Evolutionary conservation across 257 asterid species (phyloP), one percentile per base, ranked within the genome.

Genomic region (Ocimum tenuiflorum): DNA sequence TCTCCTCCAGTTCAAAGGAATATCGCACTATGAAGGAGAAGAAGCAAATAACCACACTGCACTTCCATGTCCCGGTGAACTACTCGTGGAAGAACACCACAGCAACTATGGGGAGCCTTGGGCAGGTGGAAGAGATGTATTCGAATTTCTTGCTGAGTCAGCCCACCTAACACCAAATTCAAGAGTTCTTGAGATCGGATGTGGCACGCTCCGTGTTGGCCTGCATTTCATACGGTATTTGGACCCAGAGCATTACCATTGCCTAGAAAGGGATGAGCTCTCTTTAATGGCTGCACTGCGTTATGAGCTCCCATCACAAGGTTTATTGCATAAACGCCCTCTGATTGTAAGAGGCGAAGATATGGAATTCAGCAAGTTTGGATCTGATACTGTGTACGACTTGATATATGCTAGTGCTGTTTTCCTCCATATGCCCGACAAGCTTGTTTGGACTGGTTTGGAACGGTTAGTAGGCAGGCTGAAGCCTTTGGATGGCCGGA

Each of bases 41-140:
- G 90, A 79, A 68, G 86, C 86, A 27, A 80, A 57, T 65, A 92
- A 89, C 80, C 95, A 89, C 85, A 92, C 99, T 8, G 89, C 97
- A 63, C 84, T 89, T 18, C 95, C 96, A 12, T 92, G 97, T 68
- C 96, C 99, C 0, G 88, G 91, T 5, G 95, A 89, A 70, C 85
- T 92, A 46, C 96, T 89, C 4, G 97, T 92, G 1, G 99, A 92
- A 78, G 84, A 87, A 66, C 99, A 92, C 70, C 97, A 89, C 76
- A 92, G 99, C 87, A 82, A 89, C 72, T 92, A 92, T 23, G 99
- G 99, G 41, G 99, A 92, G 79, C 99, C 99, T 15, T 92, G 99
- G 97, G 96, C 99, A 0, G 99, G 99, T 41, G 99, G 99, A 49
- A 81, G 97, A 47, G 99, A 92, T 59, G 96, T 83, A 8, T 92